Conservation (phyloP, 2,329 filamentous ascomycete species). For the Metarhizium sp. region DNA sequence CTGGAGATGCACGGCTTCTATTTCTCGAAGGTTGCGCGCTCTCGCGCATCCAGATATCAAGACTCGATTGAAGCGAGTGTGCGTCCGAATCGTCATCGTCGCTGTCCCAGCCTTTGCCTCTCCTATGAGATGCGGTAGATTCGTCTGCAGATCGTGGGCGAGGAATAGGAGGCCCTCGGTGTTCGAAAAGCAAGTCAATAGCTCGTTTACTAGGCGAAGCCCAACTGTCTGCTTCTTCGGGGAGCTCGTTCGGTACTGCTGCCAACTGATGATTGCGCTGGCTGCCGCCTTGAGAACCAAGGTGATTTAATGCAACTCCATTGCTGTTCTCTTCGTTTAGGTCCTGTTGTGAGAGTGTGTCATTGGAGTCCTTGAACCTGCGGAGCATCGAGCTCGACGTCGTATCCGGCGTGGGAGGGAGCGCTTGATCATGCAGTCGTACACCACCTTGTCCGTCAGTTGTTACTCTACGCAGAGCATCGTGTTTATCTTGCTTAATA, state of each 20-base stretch:
- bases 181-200: constrained; percentile 10
- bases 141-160: constrained; percentile 40
- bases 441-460: constrained; percentile 35
- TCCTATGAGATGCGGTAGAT: constrained; percentile 30
- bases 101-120: constrained; percentile 34
- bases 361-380: constrained; percentile 40
- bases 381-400: constrained; percentile 47
- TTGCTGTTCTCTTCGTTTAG: constrained; percentile 22
- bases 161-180: constrained; percentile 16
- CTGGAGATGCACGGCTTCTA: constrained; percentile 32
- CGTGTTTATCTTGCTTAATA: constrained; percentile 37
- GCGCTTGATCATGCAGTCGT: constrained; percentile 30
- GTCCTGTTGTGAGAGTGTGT: constrained; percentile 29
- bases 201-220: neutral
- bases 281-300: constrained; percentile 10
- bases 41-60: constrained; percentile 51
- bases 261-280: constrained; percentile 1
- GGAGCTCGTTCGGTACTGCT: neutral
- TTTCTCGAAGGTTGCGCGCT: constrained; percentile 31
- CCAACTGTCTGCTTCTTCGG: constrained; percentile 3
- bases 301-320: constrained; percentile 19
- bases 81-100: constrained; percentile 32
- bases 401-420: constrained; percentile 52
- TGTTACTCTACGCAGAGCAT: constrained; percentile 36
- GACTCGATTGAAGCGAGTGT: constrained; percentile 36